Evolutionary conservation across 169 alveolate genomes (phyloP).

Genomic region (Condylostoma magnum): DNA sequence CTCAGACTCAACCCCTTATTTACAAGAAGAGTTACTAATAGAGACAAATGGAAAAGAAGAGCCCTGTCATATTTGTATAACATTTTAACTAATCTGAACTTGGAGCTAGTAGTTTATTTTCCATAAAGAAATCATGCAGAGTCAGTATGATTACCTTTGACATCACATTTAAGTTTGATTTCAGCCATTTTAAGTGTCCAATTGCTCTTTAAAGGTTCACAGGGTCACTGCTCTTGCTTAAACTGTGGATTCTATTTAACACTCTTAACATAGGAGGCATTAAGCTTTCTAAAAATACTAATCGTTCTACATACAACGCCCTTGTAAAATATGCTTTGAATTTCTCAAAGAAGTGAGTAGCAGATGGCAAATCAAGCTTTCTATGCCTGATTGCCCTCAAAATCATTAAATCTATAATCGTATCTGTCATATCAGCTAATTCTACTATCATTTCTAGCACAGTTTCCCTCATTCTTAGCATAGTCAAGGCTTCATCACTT

Average conservation of each 20-base stretch:
- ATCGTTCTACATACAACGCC: conserved; percentile 1
- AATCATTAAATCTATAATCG: neutral
- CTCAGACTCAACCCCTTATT: too few species aligned
- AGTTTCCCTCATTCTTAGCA: conserved; percentile 12
- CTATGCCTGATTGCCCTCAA: neutral
- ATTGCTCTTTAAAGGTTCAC: neutral
- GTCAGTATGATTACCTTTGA: neutral
- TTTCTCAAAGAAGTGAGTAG: neutral
- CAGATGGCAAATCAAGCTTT: neutral
- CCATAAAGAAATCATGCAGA: neutral
- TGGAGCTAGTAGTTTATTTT: too few species aligned
- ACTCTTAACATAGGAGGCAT: conserved; percentile 13
- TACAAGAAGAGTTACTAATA: too few species aligned
- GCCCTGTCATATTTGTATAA: too few species aligned
- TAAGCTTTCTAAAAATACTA: conserved; percentile 1
- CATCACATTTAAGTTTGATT: neutral
- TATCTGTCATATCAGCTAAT: neutral
- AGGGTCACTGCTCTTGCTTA: neutral
- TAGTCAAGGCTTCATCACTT: neutral
- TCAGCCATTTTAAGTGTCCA: neutral
- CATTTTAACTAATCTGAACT: too few species aligned
- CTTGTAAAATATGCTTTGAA: neutral
- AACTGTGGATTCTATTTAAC: neutral
- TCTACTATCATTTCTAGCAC: neutral
- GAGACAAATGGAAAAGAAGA: too few species aligned